Evolutionary conservation across 257 asterid genomes (phyloP).

Genomic region (Euphrasia confusa): DNA sequence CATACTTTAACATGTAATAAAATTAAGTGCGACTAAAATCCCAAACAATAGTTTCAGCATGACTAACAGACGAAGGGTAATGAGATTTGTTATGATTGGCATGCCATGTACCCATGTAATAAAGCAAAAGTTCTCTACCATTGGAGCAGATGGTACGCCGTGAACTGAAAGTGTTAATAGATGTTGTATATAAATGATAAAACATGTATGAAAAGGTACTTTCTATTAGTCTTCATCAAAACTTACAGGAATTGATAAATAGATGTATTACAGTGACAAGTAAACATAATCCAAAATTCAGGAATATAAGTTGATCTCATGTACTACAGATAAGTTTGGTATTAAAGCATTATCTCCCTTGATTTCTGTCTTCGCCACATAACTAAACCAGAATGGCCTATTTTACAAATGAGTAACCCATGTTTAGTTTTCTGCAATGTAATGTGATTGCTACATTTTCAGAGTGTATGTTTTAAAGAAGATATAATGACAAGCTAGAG

Average conservation of each 20-base stretch:
- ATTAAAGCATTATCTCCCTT: background rate
- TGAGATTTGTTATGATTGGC: background rate
- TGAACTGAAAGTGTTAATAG: slow-evolving; percentile 7
- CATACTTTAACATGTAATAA: background rate
- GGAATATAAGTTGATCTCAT: slow-evolving; percentile 10
- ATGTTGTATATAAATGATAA: background rate
- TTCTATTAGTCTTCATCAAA: background rate
- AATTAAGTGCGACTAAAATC: background rate
- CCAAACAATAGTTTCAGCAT: slow-evolving; percentile 1
- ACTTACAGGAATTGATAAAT: background rate
- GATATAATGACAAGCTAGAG: background rate
- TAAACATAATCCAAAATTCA: background rate
- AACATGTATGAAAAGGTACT: background rate
- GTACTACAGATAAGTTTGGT: background rate
- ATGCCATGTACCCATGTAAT: slow-evolving; percentile 11
- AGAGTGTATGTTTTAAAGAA: background rate
- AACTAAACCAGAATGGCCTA: background rate
- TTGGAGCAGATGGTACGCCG: slow-evolving; percentile 10
- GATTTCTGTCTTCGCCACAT: background rate
- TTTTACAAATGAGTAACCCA: background rate
- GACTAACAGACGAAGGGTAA: background rate
- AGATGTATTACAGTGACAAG: background rate
- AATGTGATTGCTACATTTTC: background rate
- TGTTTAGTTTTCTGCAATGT: background rate
- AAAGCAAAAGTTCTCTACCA: background rate